Percentiles rank a stretch among this genome's conserved stretches.
phyloP scores from a whole-genome alignment of 495 filamentous ascomycete species.

The Xanthoparmelia taractica region DNA sequence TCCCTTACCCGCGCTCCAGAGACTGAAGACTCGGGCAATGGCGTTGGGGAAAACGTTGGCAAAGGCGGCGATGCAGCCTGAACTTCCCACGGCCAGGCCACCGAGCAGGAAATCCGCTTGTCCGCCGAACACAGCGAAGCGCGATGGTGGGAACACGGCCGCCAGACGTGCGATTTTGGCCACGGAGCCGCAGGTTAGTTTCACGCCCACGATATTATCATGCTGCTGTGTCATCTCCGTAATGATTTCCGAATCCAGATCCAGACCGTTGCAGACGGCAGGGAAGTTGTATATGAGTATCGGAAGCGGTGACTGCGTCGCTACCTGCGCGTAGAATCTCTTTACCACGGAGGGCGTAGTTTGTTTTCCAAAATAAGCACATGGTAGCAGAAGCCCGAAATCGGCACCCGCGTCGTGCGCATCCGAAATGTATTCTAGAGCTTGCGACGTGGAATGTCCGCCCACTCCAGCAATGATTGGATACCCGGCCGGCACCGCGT shows the following conservation, averaged over 20 bases:
- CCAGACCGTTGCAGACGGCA: constrained; percentile 62
- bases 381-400: background rate
- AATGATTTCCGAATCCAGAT: constrained; percentile 57
- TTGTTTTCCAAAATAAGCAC: constrained; percentile 11
- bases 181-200: constrained; percentile 62
- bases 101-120: constrained; percentile 65
- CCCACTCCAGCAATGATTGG: background rate
- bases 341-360: constrained; percentile 51
- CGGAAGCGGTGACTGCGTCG: constrained; percentile 42
- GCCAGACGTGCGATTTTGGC: constrained; percentile 56
- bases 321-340: constrained; percentile 55
- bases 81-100: constrained; percentile 50
- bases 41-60: constrained; percentile 58
- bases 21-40: constrained; percentile 36
- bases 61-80: constrained; percentile 60
- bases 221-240: constrained; percentile 43
- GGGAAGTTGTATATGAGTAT: constrained; percentile 68
- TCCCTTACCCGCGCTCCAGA: background rate
- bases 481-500: background rate
- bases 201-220: constrained; percentile 49
- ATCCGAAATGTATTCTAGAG: background rate
- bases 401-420: background rate
- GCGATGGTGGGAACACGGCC: constrained; percentile 44
- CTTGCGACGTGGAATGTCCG: background rate
- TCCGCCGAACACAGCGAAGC: constrained; percentile 60